Conservation (phyloP, 1,284 basidiomycete genomes). For the Coniophora puteana region DNA sequence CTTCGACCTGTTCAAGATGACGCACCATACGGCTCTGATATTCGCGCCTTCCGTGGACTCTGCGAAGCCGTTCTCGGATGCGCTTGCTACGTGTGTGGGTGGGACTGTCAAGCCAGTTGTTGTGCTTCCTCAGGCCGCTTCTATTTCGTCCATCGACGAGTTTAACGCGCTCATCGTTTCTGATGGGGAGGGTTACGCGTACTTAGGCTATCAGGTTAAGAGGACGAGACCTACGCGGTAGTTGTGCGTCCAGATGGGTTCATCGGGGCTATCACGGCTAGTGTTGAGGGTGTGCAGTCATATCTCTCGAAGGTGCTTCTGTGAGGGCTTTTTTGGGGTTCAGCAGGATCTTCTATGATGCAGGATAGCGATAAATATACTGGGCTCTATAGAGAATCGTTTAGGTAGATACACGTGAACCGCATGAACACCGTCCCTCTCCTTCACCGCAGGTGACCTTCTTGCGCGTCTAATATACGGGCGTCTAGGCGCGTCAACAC, state of each 20-base stretch:
- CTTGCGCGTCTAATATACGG: no score
- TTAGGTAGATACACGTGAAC: no score
- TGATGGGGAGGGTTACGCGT: conserved; percentile 9
- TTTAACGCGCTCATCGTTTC: neutral
- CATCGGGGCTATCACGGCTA: conserved; percentile 13
- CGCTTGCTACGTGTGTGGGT: neutral
- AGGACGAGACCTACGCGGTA: conserved; percentile 9
- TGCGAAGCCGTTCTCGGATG: neutral
- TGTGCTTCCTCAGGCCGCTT: conserved; percentile 1
- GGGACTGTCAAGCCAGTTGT: conserved; percentile 1
- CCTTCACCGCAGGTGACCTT: no score
- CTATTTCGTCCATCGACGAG: neutral
- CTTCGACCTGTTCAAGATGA: conserved; percentile 10
- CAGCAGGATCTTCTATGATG: no score
- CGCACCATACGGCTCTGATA: conserved; percentile 13
- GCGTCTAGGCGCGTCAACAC: no score
- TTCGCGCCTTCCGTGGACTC: conserved; percentile 3
- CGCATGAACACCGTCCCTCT: no score
- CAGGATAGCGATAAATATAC: no score
- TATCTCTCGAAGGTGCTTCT: no score
- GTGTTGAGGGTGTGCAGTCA: conserved; percentile 8
- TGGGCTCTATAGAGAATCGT: no score
- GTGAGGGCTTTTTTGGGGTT: no score
- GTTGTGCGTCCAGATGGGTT: conserved; percentile 19
- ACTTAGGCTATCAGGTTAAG: conserved; percentile 6